phyloP scores from a whole-genome alignment of 202 grass and related monocot genomes.

The Schoenoplectus triqueter region DNA sequence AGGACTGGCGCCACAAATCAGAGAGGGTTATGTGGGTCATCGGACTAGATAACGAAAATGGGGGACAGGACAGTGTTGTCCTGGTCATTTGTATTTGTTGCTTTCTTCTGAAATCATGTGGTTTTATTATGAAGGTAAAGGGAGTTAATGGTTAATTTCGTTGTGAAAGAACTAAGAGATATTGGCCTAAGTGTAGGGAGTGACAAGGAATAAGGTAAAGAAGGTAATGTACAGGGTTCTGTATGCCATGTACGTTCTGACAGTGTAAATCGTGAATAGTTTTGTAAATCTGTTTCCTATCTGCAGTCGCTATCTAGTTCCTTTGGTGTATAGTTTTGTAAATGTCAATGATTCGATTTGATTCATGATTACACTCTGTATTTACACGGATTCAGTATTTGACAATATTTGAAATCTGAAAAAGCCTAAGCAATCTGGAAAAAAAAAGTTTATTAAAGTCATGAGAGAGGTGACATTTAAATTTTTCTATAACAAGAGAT shows the following conservation, averaged over 20 bases:
- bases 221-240: too few relatives aligned
- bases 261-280: background rate
- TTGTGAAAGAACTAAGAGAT: background rate
- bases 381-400: background rate
- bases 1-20: background rate
- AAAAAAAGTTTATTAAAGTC: slow-evolving; percentile 10
- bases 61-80: background rate
- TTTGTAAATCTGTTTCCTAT: background rate
- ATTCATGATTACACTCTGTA: background rate
- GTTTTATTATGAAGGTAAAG: background rate
- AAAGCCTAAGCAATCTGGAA: slow-evolving; percentile 63
- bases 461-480: background rate
- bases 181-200: too few relatives aligned
- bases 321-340: background rate
- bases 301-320: background rate
- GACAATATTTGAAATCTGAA: background rate
- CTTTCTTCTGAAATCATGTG: slow-evolving; percentile 2
- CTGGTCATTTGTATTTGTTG: slow-evolving; percentile 10
- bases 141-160: background rate
- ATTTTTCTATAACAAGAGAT: slow-evolving; percentile 33
- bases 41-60: too few relatives aligned
- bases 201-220: too few relatives aligned
- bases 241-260: too few relatives aligned
- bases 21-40: background rate
- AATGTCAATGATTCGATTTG: background rate